Percentiles rank a stretch among this genome's conserved stretches.
Evolutionary conservation across 2,329 filamentous ascomycete species (phyloP).

Genomic region (Arthrobotrys pseudoclavata): DNA sequence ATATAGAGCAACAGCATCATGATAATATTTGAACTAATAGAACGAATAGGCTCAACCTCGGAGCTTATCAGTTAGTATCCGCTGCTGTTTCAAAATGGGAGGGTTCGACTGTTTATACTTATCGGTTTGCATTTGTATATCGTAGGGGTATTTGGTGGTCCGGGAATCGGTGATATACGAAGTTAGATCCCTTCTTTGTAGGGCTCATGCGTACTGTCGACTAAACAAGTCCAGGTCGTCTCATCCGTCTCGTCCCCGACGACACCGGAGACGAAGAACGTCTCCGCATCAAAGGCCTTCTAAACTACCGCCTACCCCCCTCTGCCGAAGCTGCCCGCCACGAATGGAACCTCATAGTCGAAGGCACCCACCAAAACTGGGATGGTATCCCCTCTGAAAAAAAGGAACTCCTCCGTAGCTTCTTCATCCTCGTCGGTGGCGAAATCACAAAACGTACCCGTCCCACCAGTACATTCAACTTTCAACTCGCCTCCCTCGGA

Average conservation of each 20-base stretch:
- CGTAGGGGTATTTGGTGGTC: conserved; percentile 93
- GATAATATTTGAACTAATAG: not conserved
- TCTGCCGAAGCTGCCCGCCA: conserved; percentile 74
- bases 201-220: not conserved
- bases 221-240: conserved; percentile 73
- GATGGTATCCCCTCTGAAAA: conserved; percentile 76
- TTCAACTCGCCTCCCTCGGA: conserved; percentile 80
- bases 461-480: conserved; percentile 81
- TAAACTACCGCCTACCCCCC: conserved; percentile 85
- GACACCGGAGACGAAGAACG: conserved; percentile 74
- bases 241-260: conserved; percentile 89
- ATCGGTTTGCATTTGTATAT: conserved; percentile 66
- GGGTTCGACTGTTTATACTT: not conserved
- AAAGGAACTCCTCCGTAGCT: conserved; percentile 81
- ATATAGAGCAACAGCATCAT: not conserved
- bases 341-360: conserved; percentile 91
- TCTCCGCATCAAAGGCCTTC: conserved; percentile 81
- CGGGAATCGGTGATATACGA: conserved; percentile 83
- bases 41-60: conserved; percentile 77
- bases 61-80: conserved; percentile 69
- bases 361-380: conserved; percentile 85
- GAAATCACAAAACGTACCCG: conserved; percentile 83
- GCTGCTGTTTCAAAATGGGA: not conserved
- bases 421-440: conserved; percentile 75
- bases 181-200: conserved; percentile 69